Percentiles rank a stretch among this genome's conserved stretches.
Evolutionary conservation across 2,329 filamentous ascomycete genomes (phyloP).

Genomic region (Aspergillus pseudoviridinutans): DNA sequence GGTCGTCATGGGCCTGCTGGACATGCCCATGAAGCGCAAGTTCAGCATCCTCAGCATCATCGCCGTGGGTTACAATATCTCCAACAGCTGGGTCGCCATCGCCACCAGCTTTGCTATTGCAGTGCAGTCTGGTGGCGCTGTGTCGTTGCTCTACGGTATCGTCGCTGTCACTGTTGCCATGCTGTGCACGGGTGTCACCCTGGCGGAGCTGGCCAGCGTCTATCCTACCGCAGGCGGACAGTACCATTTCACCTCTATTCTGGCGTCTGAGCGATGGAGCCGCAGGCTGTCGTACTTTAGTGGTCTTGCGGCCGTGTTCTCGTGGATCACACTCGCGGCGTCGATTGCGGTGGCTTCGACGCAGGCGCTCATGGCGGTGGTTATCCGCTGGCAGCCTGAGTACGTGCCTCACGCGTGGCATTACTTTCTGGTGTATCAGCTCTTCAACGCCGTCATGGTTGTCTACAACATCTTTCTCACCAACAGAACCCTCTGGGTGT

Average conservation of each 20-base stretch:
- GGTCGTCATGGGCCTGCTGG: slow-evolving; percentile 13
- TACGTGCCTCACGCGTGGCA: slow-evolving; percentile 19
- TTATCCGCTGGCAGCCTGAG: slow-evolving; percentile 18
- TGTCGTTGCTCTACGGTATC: slow-evolving; percentile 21
- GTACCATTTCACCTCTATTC: slow-evolving; percentile 27
- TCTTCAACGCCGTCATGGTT: slow-evolving; percentile 13
- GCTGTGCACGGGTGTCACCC: slow-evolving; percentile 18
- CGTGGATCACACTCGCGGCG: slow-evolving; percentile 19
- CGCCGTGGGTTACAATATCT: slow-evolving; percentile 22
- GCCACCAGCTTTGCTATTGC: slow-evolving; percentile 22
- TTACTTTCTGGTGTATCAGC: slow-evolving; percentile 20
- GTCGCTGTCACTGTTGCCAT: slow-evolving; percentile 18
- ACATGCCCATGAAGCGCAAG: slow-evolving; percentile 20
- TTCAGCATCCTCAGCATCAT: slow-evolving; percentile 22
- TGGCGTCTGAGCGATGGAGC: slow-evolving; percentile 22
- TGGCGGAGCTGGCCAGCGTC: slow-evolving; percentile 27
- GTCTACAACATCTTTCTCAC: slow-evolving; percentile 18
- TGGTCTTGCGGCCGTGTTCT: slow-evolving; percentile 19
- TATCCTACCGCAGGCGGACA: slow-evolving; percentile 29
- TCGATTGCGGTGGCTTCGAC: slow-evolving; percentile 16
- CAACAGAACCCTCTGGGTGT: slow-evolving; percentile 21
- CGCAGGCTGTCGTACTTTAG: slow-evolving; percentile 19
- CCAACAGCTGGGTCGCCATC: slow-evolving; percentile 23
- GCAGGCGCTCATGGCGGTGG: slow-evolving; percentile 19
- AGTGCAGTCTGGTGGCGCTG: slow-evolving; percentile 18